Percentiles rank a stretch among this genome's conserved stretches.
Evolutionary conservation across 2,329 filamentous ascomycete species (phyloP).

Genomic region (Amylocarpus encephaloides): DNA sequence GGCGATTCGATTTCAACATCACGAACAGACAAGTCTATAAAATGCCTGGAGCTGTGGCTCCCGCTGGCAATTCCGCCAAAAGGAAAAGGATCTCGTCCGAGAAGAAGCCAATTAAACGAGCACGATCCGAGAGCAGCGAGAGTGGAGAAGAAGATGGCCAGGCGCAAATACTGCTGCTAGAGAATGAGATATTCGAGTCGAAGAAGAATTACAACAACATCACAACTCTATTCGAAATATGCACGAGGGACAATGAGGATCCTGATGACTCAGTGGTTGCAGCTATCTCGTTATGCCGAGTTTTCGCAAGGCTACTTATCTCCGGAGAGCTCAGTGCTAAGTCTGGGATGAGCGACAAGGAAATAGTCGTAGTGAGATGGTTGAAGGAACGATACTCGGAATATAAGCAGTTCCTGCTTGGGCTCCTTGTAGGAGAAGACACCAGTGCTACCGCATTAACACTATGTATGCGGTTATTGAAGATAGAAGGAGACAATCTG

Average conservation of each 20-base stretch:
- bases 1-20: neutral
- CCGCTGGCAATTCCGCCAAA: slow-evolving; percentile 20
- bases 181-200: slow-evolving; percentile 76
- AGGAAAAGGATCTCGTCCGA: slow-evolving; percentile 48
- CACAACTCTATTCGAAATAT: slow-evolving; percentile 58
- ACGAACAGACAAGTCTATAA: slow-evolving; percentile 9
- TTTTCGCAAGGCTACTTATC: slow-evolving; percentile 76
- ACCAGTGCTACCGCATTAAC: slow-evolving; percentile 68
- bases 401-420: slow-evolving; percentile 58
- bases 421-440: slow-evolving; percentile 54
- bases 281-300: slow-evolving; percentile 74
- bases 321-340: slow-evolving; percentile 63
- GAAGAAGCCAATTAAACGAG: slow-evolving; percentile 40
- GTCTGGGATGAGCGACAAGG: slow-evolving; percentile 63
- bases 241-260: slow-evolving; percentile 44
- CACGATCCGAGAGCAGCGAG: slow-evolving; percentile 37
- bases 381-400: slow-evolving; percentile 67
- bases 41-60: slow-evolving; percentile 24
- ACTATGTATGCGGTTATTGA: slow-evolving; percentile 75
- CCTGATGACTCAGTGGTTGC: slow-evolving; percentile 58
- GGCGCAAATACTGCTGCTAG: slow-evolving; percentile 65
- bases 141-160: slow-evolving; percentile 52
- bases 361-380: slow-evolving; percentile 70
- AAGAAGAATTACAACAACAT: slow-evolving; percentile 93
- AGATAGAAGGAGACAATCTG: slow-evolving; percentile 64